These are phyloP conservation scores for Aspergillus sergii DNA, from an alignment of 2,329 filamentous ascomycete genomes.

Conservation along the genomic window DNA sequence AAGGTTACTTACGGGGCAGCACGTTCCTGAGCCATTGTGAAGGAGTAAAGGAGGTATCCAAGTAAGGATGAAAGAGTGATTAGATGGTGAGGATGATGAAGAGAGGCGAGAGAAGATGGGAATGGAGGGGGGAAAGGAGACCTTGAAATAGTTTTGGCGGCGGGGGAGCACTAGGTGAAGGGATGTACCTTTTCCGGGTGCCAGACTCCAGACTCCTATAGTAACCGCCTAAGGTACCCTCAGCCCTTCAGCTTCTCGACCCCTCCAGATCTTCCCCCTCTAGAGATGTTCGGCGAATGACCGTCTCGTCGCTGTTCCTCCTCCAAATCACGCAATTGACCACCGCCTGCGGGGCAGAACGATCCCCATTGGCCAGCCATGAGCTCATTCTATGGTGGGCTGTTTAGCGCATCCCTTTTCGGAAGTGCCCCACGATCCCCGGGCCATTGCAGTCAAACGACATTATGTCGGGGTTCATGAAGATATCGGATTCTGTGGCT, in stretches of 20 bases:
- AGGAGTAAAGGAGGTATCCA: conserved; percentile 4
- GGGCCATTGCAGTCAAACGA: neutral
- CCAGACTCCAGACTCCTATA: neutral
- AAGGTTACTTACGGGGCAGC: conserved; percentile 44
- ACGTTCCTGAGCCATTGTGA: conserved; percentile 47
- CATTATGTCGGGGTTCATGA: neutral
- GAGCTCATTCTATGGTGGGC: conserved; percentile 25
- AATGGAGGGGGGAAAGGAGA: conserved; percentile 8
- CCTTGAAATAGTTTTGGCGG: conserved; percentile 17
- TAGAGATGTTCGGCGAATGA: conserved; percentile 15
- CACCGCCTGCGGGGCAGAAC: conserved; percentile 34
- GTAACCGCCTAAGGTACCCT: neutral
- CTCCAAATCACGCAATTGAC: conserved; percentile 39
- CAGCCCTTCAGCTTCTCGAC: neutral
- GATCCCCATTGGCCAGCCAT: conserved; percentile 28
- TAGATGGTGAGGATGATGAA: neutral
- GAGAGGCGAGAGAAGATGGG: conserved; percentile 5
- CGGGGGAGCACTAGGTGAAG: neutral
- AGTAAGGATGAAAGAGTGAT: conserved; percentile 8
- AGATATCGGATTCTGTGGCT: neutral
- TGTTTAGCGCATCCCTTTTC: conserved; percentile 24
- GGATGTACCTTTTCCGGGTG: neutral
- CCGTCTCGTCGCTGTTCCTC: conserved; percentile 16
- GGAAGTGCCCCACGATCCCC: neutral
- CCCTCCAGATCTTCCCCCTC: conserved; percentile 20